Percentiles rank a stretch among this genome's conserved stretches.
Evolutionary conservation across 2,329 filamentous ascomycete species (phyloP).

Genomic region (Dryadomyces sulphureus): DNA sequence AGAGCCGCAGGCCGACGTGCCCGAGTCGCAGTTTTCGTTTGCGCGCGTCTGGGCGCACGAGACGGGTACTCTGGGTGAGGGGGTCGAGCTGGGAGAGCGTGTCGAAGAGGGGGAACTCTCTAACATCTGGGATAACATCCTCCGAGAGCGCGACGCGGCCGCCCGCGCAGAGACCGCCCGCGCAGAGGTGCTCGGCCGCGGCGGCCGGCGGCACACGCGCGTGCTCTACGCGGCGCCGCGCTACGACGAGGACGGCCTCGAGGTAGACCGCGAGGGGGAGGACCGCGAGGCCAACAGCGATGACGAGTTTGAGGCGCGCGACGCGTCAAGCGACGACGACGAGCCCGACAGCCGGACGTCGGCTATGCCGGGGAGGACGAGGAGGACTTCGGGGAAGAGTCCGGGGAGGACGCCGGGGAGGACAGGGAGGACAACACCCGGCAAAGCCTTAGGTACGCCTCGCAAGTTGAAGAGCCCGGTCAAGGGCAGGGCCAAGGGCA

Average conservation of each 20-base stretch:
- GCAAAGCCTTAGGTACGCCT: too few species aligned
- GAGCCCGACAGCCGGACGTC: conserved; percentile 6
- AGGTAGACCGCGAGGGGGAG: conserved; percentile 15
- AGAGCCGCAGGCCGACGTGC: conserved; percentile 41
- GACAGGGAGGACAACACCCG: too few species aligned
- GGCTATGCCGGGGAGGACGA: neutral
- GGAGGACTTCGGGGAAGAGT: neutral
- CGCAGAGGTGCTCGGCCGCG: conserved; percentile 68
- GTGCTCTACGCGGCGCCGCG: conserved; percentile 15
- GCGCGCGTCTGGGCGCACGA: conserved; percentile 89
- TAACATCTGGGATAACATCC: conserved; percentile 75
- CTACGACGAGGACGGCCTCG: conserved; percentile 10
- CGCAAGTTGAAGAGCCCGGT: too few species aligned
- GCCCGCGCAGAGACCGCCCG: conserved; percentile 54
- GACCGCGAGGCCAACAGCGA: conserved; percentile 14
- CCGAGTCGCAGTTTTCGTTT: conserved; percentile 76
- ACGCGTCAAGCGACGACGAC: conserved; percentile 10
- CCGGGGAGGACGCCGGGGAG: neutral
- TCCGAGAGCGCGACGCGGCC: conserved; percentile 69
- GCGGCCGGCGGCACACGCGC: conserved; percentile 56
- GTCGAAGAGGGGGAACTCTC: conserved; percentile 27
- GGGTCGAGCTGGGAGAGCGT: conserved; percentile 31
- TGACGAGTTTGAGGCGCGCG: too few species aligned
- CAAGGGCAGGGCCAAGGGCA: too few species aligned
- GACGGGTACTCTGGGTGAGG: conserved; percentile 49